Base-by-base conservation (phyloP, 1,284 basidiomycete species). In the Cutaneotrichosporon arboriforme region DNA sequence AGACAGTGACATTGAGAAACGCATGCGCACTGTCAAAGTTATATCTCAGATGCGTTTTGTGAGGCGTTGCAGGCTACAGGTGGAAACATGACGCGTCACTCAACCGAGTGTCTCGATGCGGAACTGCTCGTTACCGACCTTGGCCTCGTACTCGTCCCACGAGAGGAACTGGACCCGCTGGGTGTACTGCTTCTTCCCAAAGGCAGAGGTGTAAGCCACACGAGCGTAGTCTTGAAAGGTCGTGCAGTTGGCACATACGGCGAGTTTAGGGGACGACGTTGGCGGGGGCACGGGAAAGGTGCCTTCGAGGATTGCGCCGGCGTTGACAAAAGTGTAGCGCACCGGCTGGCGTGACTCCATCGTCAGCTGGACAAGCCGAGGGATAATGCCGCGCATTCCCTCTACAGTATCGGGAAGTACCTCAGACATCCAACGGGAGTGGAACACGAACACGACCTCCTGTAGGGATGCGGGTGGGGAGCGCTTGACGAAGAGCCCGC, bases 21-120 rank as follows among this genome's bases (percentile, higher is more conserved):
- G n/a, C n/a, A n/a, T n/a, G n/a, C n/a, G n/a, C n/a, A n/a, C n/a
- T n/a, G n/a, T n/a, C n/a, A n/a, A n/a, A n/a, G n/a, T n/a, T n/a
- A n/a, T n/a, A n/a, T n/a, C n/a, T n/a, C n/a, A n/a, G n/a, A n/a
- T n/a, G n/a, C n/a, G n/a, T n/a, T n/a, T n/a, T n/a, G n/a, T n/a
- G n/a, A n/a, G n/a, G n/a, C n/a, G n/a, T n/a, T n/a, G n/a, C n/a
- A n/a, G n/a, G n/a, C n/a, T n/a, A n/a, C n/a, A n/a, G n/a, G n/a
- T n/a, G n/a, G n/a, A n/a, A n/a, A n/a, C n/a, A n/a, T 31, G 5
- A 7, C 26, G 26, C 26, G 7, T 31, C 26, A 31, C 20, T 13
- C 31, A 43, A n/a, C 42, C 42, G 23, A 43, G 31, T 12, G 52
- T 54, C 21, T 49, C 47, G 13, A 54, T 31, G 15, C 17, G 43